Base-by-base conservation (phyloP, 768 basidiomycete genomes). In the Polyporus arcularius region DNA sequence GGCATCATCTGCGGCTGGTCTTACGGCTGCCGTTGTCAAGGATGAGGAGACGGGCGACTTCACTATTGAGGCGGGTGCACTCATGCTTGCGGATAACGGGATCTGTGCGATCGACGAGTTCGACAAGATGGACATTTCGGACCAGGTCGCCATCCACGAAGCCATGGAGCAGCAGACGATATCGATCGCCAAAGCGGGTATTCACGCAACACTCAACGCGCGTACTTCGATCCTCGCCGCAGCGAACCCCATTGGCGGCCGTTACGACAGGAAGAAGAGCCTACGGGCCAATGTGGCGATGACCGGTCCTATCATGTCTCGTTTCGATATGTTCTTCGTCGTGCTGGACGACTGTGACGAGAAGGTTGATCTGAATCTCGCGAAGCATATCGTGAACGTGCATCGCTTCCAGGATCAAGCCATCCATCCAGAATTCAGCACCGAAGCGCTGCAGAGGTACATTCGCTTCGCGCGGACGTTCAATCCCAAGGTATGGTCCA, bases 61-160 rank as follows among this genome's bases (percentile, higher is more conserved):
- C 77, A 98, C 97, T 0, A 98, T 98, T 70, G 97, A 99, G 77
- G 97, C 97, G 21, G 97, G 97, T 51, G 97, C 97, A 4, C 83
- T 99, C 65, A 98, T 99, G 97, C 85, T 99, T 4, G 97, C 97
- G 6, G 97, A 99, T 77, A 98, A 98, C 67, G 97, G 97, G 8
- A 98, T 98, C 72, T 99, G 97, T 71, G 96, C 96, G n/a, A 99
- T 99, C 69, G 97, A 99, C 77, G 97, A 98, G 75, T 99, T 99
- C 70, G 97, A 99, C 84, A 99, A 99, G 76, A 99, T 99, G 97
- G 96, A 98, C 73, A 87, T 98, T 54, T 88, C 92, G 0, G 97
- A 98, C 73, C 97, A 98, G 73, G 94, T 98, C 45, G 97, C 97
- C 39, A 98, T 99, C 68, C 97, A 99, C 81, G 96, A 98, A 81